These are phyloP conservation scores for Prunus kanzakura DNA, from an alignment of 306 rosid species.

Conservation along the genomic window DNA sequence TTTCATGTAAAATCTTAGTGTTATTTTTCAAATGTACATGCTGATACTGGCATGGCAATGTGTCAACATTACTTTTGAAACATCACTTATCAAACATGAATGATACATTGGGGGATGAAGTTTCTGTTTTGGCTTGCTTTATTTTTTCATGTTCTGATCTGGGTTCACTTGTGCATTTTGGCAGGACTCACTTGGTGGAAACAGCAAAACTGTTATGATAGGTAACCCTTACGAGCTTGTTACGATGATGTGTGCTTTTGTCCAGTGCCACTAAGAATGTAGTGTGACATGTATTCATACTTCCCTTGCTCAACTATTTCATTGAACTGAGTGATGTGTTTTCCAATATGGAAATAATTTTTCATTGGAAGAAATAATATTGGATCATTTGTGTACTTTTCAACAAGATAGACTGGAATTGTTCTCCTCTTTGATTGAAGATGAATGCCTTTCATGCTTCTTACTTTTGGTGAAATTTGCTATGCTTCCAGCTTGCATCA, in stretches of 20 bases:
- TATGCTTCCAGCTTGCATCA: slow-evolving; percentile 65
- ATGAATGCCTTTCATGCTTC: slow-evolving; percentile 22
- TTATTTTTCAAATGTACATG: neutral
- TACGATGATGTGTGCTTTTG: neutral
- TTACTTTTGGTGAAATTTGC: slow-evolving; percentile 21
- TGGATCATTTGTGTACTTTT: neutral
- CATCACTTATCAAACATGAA: neutral
- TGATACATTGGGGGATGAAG: neutral
- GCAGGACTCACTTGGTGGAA: slow-evolving; percentile 95
- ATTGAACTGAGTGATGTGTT: slow-evolving; percentile 1
- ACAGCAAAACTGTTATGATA: slow-evolving; percentile 88
- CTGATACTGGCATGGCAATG: neutral
- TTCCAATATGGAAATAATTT: neutral
- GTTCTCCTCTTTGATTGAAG: slow-evolving; percentile 10
- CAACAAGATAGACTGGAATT: slow-evolving; percentile 8
- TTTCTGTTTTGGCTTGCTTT: neutral
- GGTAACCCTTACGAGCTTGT: slow-evolving; percentile 40
- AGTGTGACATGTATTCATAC: slow-evolving; percentile 10
- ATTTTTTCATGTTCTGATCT: slow-evolving; percentile 15
- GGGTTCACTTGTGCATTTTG: slow-evolving; percentile 22
- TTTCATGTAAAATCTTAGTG: neutral
- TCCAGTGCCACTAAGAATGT: neutral
- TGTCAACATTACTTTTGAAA: neutral
- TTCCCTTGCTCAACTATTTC: slow-evolving; percentile 13
- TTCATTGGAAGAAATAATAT: neutral